These are phyloP conservation scores for Aspergillus indologenus DNA, from an alignment of 495 filamentous ascomycete genomes.

Conservation along the genomic window DNA sequence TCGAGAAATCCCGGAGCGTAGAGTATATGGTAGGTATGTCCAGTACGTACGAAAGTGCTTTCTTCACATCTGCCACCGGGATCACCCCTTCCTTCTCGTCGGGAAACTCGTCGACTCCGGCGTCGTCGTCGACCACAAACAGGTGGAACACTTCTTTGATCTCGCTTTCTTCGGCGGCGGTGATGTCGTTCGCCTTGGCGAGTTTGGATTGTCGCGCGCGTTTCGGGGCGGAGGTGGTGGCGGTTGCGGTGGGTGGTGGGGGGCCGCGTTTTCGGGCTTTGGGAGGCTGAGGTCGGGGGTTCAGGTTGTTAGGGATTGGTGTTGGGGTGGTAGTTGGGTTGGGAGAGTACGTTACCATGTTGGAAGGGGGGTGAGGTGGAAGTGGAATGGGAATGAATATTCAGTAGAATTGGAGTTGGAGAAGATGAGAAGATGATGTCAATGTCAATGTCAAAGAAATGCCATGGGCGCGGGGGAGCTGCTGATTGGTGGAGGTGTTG, in stretches of 20 bases:
- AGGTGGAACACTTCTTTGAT: constrained; percentile 86
- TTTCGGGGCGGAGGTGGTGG: constrained; percentile 31
- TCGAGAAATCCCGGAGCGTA: too few species aligned
- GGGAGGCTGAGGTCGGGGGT: constrained; percentile 29
- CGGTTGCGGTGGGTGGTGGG: constrained; percentile 23
- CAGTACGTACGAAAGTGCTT: constrained; percentile 76
- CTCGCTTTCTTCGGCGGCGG: constrained; percentile 76
- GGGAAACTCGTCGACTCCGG: constrained; percentile 58
- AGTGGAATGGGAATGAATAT: neutral
- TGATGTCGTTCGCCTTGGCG: constrained; percentile 83
- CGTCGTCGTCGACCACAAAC: constrained; percentile 55
- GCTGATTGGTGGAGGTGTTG: constrained; percentile 6
- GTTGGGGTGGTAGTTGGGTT: too few species aligned
- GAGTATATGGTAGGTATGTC: constrained; percentile 6
- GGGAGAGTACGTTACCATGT: constrained; percentile 4
- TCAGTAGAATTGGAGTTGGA: neutral
- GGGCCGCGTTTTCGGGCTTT: constrained; percentile 34
- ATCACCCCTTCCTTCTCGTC: constrained; percentile 73
- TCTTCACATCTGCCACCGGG: constrained; percentile 70
- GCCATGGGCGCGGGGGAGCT: neutral
- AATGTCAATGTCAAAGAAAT: too few species aligned
- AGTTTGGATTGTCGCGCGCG: constrained; percentile 71
- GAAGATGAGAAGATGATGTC: neutral
- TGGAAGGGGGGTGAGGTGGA: neutral
- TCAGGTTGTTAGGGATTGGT: neutral